A percentile compares a stretch with the other conserved stretches of the same genome.
Evolutionary conservation across 2,329 filamentous ascomycete species (phyloP).

Genomic region (Leptographium lundbergii): DNA sequence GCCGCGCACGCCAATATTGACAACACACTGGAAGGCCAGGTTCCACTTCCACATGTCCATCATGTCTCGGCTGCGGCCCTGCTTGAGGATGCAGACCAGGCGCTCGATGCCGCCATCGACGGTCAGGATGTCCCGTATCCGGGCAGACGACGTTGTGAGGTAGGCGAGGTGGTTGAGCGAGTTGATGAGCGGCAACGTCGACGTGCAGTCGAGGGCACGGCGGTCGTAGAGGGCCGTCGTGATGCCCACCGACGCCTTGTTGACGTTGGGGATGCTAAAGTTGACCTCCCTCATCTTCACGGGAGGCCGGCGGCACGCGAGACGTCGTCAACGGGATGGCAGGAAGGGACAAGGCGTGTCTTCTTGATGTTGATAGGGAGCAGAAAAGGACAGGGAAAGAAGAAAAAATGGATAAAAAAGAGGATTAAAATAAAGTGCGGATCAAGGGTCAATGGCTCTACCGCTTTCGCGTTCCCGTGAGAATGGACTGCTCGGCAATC

Average conservation of each 20-base stretch:
- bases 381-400: background rate
- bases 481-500: background rate
- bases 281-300: constrained; percentile 89
- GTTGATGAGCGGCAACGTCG: constrained; percentile 93
- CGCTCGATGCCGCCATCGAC: constrained; percentile 97
- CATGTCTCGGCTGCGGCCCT: constrained; percentile 92
- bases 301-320: background rate
- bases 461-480: background rate
- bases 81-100: constrained; percentile 93
- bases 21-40: constrained; percentile 94
- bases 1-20: constrained; percentile 94
- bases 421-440: background rate
- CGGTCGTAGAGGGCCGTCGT: constrained; percentile 97
- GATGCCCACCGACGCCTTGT: constrained; percentile 92
- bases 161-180: constrained; percentile 98
- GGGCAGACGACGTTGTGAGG: constrained; percentile 91
- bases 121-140: constrained; percentile 93
- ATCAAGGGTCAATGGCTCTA: too few relatives aligned
- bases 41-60: constrained; percentile 99
- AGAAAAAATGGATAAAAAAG: background rate
- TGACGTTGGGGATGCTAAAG: constrained; percentile 98
- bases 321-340: background rate
- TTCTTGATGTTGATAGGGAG: background rate
- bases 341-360: background rate
- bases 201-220: constrained; percentile 94